Conservation (phyloP, 1,139 yeast species). For the Blastobotrys raffinosifermentans region DNA sequence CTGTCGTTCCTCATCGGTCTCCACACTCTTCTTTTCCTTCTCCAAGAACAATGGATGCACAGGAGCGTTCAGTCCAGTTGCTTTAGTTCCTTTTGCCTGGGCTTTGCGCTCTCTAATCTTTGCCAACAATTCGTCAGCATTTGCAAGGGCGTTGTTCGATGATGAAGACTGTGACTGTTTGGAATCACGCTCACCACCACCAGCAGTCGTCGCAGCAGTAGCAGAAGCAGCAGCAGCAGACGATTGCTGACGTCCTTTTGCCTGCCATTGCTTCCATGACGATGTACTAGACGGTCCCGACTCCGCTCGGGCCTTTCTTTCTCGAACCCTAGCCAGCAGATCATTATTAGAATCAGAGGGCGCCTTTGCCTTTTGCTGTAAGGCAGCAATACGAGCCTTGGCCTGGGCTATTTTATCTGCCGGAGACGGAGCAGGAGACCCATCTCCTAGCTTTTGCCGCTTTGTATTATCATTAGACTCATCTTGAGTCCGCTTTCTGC, state of each 20-base stretch:
- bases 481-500: not conserved
- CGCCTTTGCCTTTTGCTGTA: conserved; percentile 1
- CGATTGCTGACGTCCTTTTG: no score
- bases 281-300: no score
- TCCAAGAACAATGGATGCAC: conserved; percentile 54
- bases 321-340: not conserved
- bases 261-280: not conserved
- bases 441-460: not conserved
- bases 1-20: conserved; percentile 2
- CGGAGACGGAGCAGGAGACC: not conserved
- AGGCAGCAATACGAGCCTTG: no score
- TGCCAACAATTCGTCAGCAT: conserved; percentile 10
- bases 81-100: conserved; percentile 3
- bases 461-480: not conserved
- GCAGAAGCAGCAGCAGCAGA: no score
- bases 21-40: conserved; percentile 9
- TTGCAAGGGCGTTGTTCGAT: conserved; percentile 1
- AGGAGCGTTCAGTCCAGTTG: conserved; percentile 44
- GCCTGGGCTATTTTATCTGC: not conserved
- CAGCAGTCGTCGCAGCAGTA: not conserved
- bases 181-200: not conserved
- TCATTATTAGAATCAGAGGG: not conserved
- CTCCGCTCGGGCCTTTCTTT: not conserved
- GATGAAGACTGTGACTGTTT: not conserved
- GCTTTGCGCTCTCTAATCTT: conserved; percentile 12